Base-by-base conservation (phyloP, 2,329 filamentous ascomycete species). In the Apiospora marii region DNA sequence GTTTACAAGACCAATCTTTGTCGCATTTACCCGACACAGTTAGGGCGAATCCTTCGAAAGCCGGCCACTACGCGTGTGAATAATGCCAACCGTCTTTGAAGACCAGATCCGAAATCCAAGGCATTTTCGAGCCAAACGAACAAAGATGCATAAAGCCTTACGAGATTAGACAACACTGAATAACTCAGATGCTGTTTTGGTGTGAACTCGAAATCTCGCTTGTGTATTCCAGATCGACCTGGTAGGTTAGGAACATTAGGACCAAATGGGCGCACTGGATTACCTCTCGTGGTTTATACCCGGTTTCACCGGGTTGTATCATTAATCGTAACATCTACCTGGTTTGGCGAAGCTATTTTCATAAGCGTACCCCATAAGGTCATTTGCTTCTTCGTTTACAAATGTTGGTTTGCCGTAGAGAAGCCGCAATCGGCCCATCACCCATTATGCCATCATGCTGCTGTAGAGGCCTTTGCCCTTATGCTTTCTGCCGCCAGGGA, bases 291-390 rank as follows among this genome's bases (percentile, higher is more conserved):
- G 6, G 8, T 64, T 34, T 64, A 64, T 64, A 41, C 58, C 58
- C 58, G 58, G 34, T 41, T 24, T 64, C 34, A 13, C 30, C 34
- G 34, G 58, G 19, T n/a, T 64, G 19, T 64, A 22, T 64, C 58
- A 64, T 64, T 41, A 64, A 64, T 64, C 58, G 58, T 64, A 64
- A 41, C 58, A 41, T 64, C 58, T 64, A 64, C 58, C 58, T 64
- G 22, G 58, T 13, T 64, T 64, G 58, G 58, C 58, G 34, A 41
- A 14, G 34, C 34, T 64, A 19, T 41, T n/a, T 64, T 64, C 58
- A 41, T 64, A 41, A 64, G 58, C 34, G 58, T 64, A 41, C 34
- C 34, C 58, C 58, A 14, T 64, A 64, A 64, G 34, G 7, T 34
- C 58, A 37, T 64, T n/a, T 7, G 22, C 34, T 5, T 64, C 58